Percentiles rank a stretch among this genome's conserved stretches.
These are phyloP conservation scores for Rhodotorula sp. DNA, from an alignment of 1,284 basidiomycete species.

Conservation along the genomic window DNA sequence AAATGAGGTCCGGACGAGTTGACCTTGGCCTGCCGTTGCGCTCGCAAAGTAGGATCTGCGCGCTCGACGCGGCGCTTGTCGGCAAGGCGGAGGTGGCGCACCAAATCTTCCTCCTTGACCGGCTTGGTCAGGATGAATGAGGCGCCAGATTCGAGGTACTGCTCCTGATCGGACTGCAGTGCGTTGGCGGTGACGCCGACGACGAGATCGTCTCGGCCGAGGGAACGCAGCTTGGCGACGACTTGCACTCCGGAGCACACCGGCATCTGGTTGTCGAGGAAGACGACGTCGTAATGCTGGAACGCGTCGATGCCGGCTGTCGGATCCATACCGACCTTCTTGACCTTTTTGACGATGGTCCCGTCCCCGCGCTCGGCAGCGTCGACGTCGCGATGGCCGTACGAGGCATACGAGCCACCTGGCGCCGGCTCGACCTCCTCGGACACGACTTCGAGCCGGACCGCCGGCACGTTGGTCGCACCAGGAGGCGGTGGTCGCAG, in stretches of 20 bases:
- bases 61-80: slow-evolving; percentile 7
- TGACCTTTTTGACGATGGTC: neutral
- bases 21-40: slow-evolving; percentile 2
- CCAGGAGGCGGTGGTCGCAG: slow-evolving; percentile 49
- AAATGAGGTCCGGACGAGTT: slow-evolving; percentile 10
- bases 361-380: slow-evolving; percentile 12
- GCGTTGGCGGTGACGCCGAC: slow-evolving; percentile 59
- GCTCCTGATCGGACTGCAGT: slow-evolving; percentile 65
- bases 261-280: slow-evolving; percentile 21
- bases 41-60: slow-evolving; percentile 3
- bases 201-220: slow-evolving; percentile 57
- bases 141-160: slow-evolving; percentile 60
- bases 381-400: neutral
- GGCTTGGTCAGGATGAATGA: slow-evolving; percentile 65
- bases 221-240: slow-evolving; percentile 63
- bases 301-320: slow-evolving; percentile 23
- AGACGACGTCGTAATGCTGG: slow-evolving; percentile 52
- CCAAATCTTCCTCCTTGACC: slow-evolving; percentile 56
- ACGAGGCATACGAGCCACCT: neutral
- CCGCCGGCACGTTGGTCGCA: neutral
- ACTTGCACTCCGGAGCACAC: slow-evolving; percentile 70
- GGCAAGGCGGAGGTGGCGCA: slow-evolving; percentile 9
- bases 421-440: neutral
- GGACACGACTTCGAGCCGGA: neutral
- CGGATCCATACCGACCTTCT: slow-evolving; percentile 16